Evolutionary conservation across 2,329 filamentous ascomycete genomes (phyloP).

Genomic region (Xylaria arbuscula): DNA sequence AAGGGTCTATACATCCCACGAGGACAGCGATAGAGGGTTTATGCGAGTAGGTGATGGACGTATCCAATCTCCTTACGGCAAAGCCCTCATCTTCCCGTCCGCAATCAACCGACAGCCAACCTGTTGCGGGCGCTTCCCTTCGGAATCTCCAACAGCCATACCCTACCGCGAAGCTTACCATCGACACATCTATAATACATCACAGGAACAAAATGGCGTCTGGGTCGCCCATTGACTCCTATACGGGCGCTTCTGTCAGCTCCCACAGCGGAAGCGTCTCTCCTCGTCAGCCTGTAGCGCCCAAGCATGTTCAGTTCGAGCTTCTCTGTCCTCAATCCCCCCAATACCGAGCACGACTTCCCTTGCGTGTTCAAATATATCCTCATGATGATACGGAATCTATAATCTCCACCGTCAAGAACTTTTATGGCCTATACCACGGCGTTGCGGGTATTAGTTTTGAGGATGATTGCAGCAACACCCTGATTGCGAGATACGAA

Average conservation of each 20-base stretch:
- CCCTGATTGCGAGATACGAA: slow-evolving; percentile 93
- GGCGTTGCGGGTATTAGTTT: slow-evolving; percentile 89
- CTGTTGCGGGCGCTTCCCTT: slow-evolving; percentile 47
- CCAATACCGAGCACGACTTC: slow-evolving; percentile 77
- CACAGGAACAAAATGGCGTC: slow-evolving; percentile 57
- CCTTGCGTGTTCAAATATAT: slow-evolving; percentile 91
- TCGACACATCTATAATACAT: slow-evolving; percentile 46
- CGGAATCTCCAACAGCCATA: slow-evolving; percentile 38
- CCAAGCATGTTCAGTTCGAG: slow-evolving; percentile 84
- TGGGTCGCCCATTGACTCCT: slow-evolving; percentile 57
- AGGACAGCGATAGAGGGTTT: slow-evolving; percentile 28
- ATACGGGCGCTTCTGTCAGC: slow-evolving; percentile 51
- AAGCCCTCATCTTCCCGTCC: slow-evolving; percentile 42
- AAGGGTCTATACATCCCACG: slow-evolving; percentile 33
- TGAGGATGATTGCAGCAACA: slow-evolving; percentile 88
- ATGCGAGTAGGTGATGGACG: slow-evolving; percentile 48
- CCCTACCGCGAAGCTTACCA: slow-evolving; percentile 39
- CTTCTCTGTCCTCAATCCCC: slow-evolving; percentile 75
- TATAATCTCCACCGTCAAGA: slow-evolving; percentile 98
- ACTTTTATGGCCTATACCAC: slow-evolving; percentile 97
- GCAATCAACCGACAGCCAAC: slow-evolving; percentile 39
- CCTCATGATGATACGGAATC: slow-evolving; percentile 97
- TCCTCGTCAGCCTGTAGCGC: slow-evolving; percentile 60
- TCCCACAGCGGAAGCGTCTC: slow-evolving; percentile 59
- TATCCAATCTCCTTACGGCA: slow-evolving; percentile 47